A percentile compares a stretch with the other conserved stretches of the same genome.
Conservation (phyloP, 164 flowering plant species). For the Tetracentron sinense region DNA sequence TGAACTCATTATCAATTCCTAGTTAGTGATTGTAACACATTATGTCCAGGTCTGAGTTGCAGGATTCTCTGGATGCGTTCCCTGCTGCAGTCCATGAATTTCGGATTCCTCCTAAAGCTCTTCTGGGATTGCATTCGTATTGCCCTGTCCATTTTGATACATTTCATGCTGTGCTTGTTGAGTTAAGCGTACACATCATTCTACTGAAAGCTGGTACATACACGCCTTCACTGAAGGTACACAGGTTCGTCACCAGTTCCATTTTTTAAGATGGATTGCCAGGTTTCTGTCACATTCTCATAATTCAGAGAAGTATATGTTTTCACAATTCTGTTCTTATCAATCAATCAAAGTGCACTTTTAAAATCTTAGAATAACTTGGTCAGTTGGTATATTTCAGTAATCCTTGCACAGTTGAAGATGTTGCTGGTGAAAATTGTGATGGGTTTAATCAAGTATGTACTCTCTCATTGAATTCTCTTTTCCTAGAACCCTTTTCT, state of each 20-base stretch:
- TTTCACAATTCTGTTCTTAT: neutral
- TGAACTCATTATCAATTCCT: neutral
- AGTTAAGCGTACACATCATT: constrained; percentile 59
- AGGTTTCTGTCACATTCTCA: constrained; percentile 7
- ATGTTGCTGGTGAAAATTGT: constrained; percentile 24
- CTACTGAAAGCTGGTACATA: constrained; percentile 56
- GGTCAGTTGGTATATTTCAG: constrained; percentile 33
- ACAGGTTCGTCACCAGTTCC: constrained; percentile 67
- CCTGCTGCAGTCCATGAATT: constrained; percentile 91
- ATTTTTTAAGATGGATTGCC: constrained; percentile 10
- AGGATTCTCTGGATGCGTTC: constrained; percentile 44
- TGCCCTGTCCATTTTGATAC: constrained; percentile 94
- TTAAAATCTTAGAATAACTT: constrained; percentile 13
- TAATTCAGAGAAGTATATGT: neutral
- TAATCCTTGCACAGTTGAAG: constrained; percentile 25
- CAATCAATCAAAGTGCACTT: neutral
- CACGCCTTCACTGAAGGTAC: constrained; percentile 37
- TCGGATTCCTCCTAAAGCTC: constrained; percentile 92
- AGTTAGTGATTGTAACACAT: constrained; percentile 2
- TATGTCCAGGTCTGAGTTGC: constrained; percentile 52
- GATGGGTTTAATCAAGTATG: constrained; percentile 52
- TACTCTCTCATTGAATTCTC: constrained; percentile 8
- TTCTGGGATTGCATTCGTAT: constrained; percentile 89
- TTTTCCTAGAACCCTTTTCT: constrained; percentile 3
- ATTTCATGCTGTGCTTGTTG: constrained; percentile 87